A percentile compares a stretch with the other conserved stretches of the same genome.
Conservation (phyloP, 1,139 yeast genomes). For the Zygosaccharomyces sapae region DNA sequence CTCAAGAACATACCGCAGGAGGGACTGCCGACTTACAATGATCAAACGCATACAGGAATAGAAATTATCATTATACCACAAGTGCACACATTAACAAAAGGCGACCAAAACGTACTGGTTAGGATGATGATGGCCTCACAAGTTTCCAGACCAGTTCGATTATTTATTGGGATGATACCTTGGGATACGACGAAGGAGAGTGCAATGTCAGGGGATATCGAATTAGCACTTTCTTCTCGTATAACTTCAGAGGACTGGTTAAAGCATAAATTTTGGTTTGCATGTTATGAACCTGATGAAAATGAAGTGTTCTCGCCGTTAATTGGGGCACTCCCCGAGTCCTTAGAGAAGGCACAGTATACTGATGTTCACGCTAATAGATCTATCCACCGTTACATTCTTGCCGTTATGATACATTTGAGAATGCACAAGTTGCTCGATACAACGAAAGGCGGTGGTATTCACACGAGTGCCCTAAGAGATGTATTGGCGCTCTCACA, state of each 20-base stretch:
- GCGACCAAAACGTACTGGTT: slow-evolving; percentile 16
- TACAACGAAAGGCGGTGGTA: slow-evolving; percentile 35
- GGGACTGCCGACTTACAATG: slow-evolving; percentile 1
- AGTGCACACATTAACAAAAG: slow-evolving; percentile 13
- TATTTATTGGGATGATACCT: slow-evolving; percentile 22
- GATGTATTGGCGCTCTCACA: slow-evolving; percentile 27
- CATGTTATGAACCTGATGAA: slow-evolving; percentile 21
- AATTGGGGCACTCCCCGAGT: neutral
- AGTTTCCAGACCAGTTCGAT: slow-evolving; percentile 3
- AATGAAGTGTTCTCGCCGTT: slow-evolving; percentile 3
- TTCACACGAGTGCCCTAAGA: slow-evolving; percentile 24
- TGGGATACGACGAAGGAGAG: slow-evolving; percentile 12
- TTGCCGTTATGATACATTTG: slow-evolving; percentile 34
- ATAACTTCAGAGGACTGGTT: slow-evolving; percentile 21
- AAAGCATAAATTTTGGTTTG: slow-evolving; percentile 32
- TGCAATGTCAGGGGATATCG: neutral
- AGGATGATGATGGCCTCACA: slow-evolving; percentile 9
- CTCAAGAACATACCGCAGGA: slow-evolving; percentile 4
- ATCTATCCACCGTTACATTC: slow-evolving; percentile 30
- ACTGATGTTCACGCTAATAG: slow-evolving; percentile 22
- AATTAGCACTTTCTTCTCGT: slow-evolving; percentile 5
- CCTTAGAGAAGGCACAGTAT: neutral
- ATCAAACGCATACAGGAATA: slow-evolving; percentile 2
- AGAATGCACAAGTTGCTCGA: slow-evolving; percentile 33
- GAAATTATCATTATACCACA: slow-evolving; percentile 20